Evolutionary conservation across 2,329 filamentous ascomycete species (phyloP).

Genomic region (Arachnomyces sp.): DNA sequence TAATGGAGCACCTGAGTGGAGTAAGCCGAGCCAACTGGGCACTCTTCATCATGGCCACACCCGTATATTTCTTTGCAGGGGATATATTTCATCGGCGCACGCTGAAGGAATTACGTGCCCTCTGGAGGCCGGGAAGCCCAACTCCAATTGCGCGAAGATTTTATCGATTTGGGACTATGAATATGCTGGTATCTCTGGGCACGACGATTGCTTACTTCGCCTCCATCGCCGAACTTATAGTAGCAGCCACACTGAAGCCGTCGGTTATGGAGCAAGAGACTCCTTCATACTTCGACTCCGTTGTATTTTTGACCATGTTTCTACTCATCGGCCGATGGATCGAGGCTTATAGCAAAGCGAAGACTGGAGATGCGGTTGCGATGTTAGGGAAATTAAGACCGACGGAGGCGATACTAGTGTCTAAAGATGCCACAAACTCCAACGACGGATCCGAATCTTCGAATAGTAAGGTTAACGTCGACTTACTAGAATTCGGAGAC

Average conservation of each 20-base stretch:
- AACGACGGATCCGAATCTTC: no score
- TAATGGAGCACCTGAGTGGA: constrained; percentile 53
- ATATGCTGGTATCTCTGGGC: constrained; percentile 70
- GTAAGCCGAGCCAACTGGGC: constrained; percentile 63
- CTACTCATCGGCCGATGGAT: constrained; percentile 53
- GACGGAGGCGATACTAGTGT: constrained; percentile 62
- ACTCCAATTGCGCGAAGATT: constrained; percentile 61
- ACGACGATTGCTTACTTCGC: constrained; percentile 73
- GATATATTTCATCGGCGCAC: constrained; percentile 67
- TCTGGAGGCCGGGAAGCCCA: constrained; percentile 62
- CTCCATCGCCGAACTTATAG: constrained; percentile 62
- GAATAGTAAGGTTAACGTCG: constrained; percentile 46
- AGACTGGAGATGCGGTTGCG: constrained; percentile 76
- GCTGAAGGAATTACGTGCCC: constrained; percentile 59
- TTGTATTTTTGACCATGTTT: constrained; percentile 65
- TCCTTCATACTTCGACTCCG: constrained; percentile 64
- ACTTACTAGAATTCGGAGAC: constrained; percentile 68
- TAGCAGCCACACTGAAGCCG: constrained; percentile 24
- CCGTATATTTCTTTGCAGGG: constrained; percentile 67
- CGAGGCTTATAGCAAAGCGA: constrained; percentile 77
- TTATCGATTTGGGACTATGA: constrained; percentile 79
- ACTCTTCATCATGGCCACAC: constrained; percentile 63
- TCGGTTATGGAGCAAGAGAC: constrained; percentile 30
- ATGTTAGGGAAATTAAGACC: constrained; percentile 73
- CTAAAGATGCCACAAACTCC: constrained; percentile 8